Conservation (phyloP, 2,329 filamentous ascomycete genomes). For the Diaporthe caulivora region DNA sequence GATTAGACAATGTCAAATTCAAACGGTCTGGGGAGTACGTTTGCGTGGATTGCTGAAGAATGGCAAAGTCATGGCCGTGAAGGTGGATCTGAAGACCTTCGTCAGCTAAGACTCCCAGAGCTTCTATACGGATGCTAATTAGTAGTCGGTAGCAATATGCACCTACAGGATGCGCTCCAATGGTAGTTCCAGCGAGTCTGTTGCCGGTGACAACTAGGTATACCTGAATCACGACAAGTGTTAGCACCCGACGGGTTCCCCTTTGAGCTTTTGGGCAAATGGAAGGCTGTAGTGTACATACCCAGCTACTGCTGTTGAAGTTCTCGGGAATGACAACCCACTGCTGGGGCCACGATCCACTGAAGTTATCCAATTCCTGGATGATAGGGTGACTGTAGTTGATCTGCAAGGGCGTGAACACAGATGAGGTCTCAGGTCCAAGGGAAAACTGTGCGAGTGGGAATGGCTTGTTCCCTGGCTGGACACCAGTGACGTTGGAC, state of each 20-base stretch:
- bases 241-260: neutral
- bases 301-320: slow-evolving; percentile 40
- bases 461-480: neutral
- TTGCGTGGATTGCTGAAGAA: slow-evolving; percentile 50
- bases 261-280: neutral
- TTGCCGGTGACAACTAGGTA: slow-evolving; percentile 15
- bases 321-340: slow-evolving; percentile 42
- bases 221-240: neutral
- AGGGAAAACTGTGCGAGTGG: slow-evolving; percentile 40
- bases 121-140: neutral
- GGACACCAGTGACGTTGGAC: slow-evolving; percentile 8
- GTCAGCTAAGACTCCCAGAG: neutral
- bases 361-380: slow-evolving; percentile 40
- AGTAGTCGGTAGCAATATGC: accelerated
- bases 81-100: slow-evolving; percentile 54
- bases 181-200: neutral
- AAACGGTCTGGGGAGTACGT: slow-evolving; percentile 35
- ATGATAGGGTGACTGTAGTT: slow-evolving; percentile 59
- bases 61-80: slow-evolving; percentile 63
- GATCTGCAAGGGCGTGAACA: slow-evolving; percentile 52
- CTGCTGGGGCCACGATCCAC: slow-evolving; percentile 33
- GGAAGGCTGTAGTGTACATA: slow-evolving; percentile 9
- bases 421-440: slow-evolving; percentile 45
- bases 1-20: slow-evolving; percentile 53
- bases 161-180: slow-evolving; percentile 27